Base-by-base conservation (phyloP, 1,139 yeast species). In the Zygosaccharomyces pseudobailii region DNA sequence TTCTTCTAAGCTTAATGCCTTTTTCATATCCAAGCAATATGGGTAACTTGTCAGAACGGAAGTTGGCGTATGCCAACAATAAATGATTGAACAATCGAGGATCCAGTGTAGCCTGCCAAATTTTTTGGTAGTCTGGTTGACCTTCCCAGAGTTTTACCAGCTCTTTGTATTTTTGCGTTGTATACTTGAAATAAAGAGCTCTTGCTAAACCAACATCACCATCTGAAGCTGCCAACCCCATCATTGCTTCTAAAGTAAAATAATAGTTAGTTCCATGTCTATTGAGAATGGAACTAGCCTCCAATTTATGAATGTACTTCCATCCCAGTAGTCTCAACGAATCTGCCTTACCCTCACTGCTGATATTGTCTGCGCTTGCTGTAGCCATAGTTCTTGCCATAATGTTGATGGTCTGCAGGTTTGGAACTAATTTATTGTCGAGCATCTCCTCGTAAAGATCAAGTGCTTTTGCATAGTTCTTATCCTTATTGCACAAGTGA, bases 191-290 rank as follows among this genome's bases (percentile, higher is more conserved):
- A 63, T 82, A 84, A 37, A 90, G 67, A 0, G 92, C 88, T 55
- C 98, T 74, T 1, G 89, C 74, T 46, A 89, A 71, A 6, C 82
- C 73, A 24, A 87, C 68, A 63, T 92, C 97, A 0, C 95, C 94
- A 55, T 90, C 90, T 48, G 74, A 74, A 0, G 90, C 84, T 8
- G 94, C 79, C 36, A 90, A 67, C 53, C 82, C 78, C 65, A 90
- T 72, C 80, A 90, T 81, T 19, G 80, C 74, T 53, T 83, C 85
- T 51, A 84, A 74, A 0, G 87, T 76, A 28, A 71, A 71, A 22
- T 51, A 48, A 31, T 77, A 63, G 13, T 75, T 69, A n/a, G 80
- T 66, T 74, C 75, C 40, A 54, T 56, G 36, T 31, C 42, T 34
- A 44, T 46, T 40, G 20, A 32, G 39, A n/a, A 46, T 47, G 17